Base-by-base conservation (phyloP, 768 basidiomycete genomes). In the Brasilioporus rufonigricans region DNA sequence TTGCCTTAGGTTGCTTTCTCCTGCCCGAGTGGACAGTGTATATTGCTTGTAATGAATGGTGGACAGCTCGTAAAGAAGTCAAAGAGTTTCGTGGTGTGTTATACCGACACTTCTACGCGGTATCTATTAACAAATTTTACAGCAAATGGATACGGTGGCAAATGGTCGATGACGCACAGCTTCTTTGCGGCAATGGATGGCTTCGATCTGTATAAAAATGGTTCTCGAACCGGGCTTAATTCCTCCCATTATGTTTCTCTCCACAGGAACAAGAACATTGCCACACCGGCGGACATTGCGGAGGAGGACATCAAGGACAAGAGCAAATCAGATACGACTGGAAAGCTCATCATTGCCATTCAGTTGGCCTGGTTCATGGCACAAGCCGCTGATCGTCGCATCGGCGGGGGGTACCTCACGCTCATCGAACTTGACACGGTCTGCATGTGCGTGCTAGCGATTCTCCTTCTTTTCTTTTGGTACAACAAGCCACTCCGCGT, bases 361-460 rank as follows among this genome's bases (percentile, higher is more conserved):
- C 56, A 57, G 10, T 3, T 53, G 16, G 2, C 29, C 26, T 53
- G 51, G 48, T 55, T 55, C 14, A 13, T 13, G 8, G 4, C 38
- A 9, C 47, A 53, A 19, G 23, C 19, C 4, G 35, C 21, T 26
- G 46, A 27, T 19, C 35, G 56, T 31, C 16, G 12, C 13, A 10
- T 18, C 4, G 21, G 23, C 14, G 9, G 8, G 12, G 12, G 14
- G 12, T 3, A 36, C 24, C 31, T 50, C 44, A 56, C 55, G 1
- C 29, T 56, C 19, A 31, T 56, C 49, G 50, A 56, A 27, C 44
- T 52, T 3, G 55, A 56, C 38, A 56, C 44, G 5, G n/a, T 52
- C 3, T 56, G 44, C 32, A 52, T 56, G 44, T 44, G 29, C 9
- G 11, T 27, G 1, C 31, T 56, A 5, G 21, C 44, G 1, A 13